Base-by-base conservation (phyloP, 192 early-diverging fungal genomes). In the Lunasporangiospora selenospora region DNA sequence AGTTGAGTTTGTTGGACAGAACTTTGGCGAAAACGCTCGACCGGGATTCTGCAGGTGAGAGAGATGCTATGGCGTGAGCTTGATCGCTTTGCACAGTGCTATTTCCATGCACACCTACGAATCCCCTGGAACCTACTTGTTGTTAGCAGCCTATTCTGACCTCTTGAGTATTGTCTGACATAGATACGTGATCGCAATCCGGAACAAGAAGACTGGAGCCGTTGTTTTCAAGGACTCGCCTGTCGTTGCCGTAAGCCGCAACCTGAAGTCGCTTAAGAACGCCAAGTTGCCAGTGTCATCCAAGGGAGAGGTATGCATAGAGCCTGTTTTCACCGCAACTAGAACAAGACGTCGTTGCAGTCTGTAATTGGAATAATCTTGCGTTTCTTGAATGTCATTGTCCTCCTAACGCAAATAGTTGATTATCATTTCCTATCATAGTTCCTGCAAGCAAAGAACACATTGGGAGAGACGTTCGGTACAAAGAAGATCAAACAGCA, bases 381-480 rank as follows among this genome's bases (percentile, higher is more conserved):
- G 2, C 21, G 16, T n/a, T 21, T 21, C n/a, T 30, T 32, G 15
- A 37, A 15, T 69, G 21, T 59, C 10, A 18, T 10, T 21, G 15
- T 57, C 38, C 40, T 26, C 27, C 59, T 12, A 21, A 38, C 16
- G 3, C 9, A 44, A 9, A 36, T 4, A 11, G 18, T 46, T 30
- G 30, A 45, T 13, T 62, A 13, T 38, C 9, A 49, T 32, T 42
- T 47, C 29, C 8, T 59, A 41, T 36, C 53, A 56, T 77, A 85
- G 79, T 83, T 84, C 27, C 30, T 81, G 48, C 58, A 75, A 45
- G 92, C 92, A 16, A 81, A 93, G 49, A 92, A 89, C 62, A 80
- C 84, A 48, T 81, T 99, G 46, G 96, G 96, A 57, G 85, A 94
- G 67, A 86, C 90, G 16, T 99, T 99, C 70, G 97, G 97, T 64